A percentile compares a stretch with the other conserved stretches of the same genome.
These are phyloP conservation scores for Mycena rebaudengoi DNA, from an alignment of 768 basidiomycete species.

Conservation along the genomic window DNA sequence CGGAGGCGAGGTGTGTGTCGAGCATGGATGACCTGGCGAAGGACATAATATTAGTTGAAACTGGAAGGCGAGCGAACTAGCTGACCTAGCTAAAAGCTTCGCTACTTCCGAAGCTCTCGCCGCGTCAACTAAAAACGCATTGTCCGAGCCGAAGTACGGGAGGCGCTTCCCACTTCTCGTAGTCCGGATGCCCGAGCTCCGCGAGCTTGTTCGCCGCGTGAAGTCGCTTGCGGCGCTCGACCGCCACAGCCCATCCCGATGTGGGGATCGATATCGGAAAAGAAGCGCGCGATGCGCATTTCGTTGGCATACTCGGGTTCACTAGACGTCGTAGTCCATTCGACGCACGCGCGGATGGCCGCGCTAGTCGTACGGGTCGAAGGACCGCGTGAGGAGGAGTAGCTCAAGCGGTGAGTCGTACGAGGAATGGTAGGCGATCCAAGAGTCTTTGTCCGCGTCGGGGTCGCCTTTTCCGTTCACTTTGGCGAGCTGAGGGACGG, in stretches of 20 bases:
- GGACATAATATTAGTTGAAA: neutral
- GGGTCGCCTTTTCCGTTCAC: conserved; percentile 18
- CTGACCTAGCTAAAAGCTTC: conserved; percentile 17
- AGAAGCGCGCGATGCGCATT: neutral
- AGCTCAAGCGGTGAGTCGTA: conserved; percentile 15
- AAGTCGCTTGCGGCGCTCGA: conserved; percentile 1
- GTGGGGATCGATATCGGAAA: conserved; percentile 18
- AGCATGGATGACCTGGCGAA: conserved; percentile 18
- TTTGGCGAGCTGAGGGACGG: conserved; percentile 10
- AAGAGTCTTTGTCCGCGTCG: conserved; percentile 1
- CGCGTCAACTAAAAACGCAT: conserved; percentile 21
- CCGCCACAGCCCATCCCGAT: conserved; percentile 22
- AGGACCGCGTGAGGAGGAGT: conserved; percentile 7
- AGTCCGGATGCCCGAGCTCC: conserved; percentile 16
- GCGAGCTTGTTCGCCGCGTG: neutral
- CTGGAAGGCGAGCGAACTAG: neutral
- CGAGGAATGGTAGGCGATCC: conserved; percentile 25
- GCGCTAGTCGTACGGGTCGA: conserved; percentile 5
- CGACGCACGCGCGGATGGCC: conserved; percentile 6
- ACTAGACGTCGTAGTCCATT: conserved; percentile 27
- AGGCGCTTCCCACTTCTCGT: conserved; percentile 19
- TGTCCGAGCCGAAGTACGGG: neutral
- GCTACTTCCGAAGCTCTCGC: conserved; percentile 4
- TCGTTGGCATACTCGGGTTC: neutral
- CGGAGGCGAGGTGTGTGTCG: neutral